Evolutionary conservation across 2,329 filamentous ascomycete species (phyloP), one percentile per base, ranked within the genome.

Genomic region (Fusarium austroafricanum): DNA sequence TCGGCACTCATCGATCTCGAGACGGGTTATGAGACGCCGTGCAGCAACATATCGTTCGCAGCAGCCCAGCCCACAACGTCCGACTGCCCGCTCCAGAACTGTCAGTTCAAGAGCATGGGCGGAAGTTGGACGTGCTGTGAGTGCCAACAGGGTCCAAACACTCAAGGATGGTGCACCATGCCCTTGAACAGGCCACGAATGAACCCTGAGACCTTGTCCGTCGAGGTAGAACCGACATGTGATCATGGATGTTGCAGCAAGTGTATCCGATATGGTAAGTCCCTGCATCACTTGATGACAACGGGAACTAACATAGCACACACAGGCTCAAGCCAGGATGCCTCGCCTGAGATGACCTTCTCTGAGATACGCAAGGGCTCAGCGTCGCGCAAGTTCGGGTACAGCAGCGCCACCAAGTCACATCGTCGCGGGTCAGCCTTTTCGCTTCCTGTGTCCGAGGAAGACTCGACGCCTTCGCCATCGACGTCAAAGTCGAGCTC

Each of bases 121-220:
- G 81, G 83, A 18, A 79, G 75, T 29, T 87, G 86, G 86, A 81
- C 77, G n/a, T 88, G 86, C 67, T 88, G 86, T 73, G 71, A 79
- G 33, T 88, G 86, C 68, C 77, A 81, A 4, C 79, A 83, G 38
- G 83, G 83, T 0, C 83, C 84, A 18, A 87, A 88, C 70, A 80
- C 75, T 2, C 77, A 80, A 61, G 86, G 85, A 9, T 87, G 85
- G 85, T 88, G 86, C 72, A 80, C 78, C 11, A 81, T 80, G 65
- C 74, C 77, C 14, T 75, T 73, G 37, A 70, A 67, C 29, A 75
- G 74, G 38, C 69, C 76, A 65, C 57, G 73, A 47, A 74, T 73
- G 50, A 80, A 79, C 58, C 61, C 73, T 9, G 68, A 78, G 12
- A 78, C 75, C 2, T 72, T 72, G 53, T 71, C 73, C 12, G 67